phyloP scores from a whole-genome alignment of 1,139 yeast genomes.

The Taphrina flavorubra region DNA sequence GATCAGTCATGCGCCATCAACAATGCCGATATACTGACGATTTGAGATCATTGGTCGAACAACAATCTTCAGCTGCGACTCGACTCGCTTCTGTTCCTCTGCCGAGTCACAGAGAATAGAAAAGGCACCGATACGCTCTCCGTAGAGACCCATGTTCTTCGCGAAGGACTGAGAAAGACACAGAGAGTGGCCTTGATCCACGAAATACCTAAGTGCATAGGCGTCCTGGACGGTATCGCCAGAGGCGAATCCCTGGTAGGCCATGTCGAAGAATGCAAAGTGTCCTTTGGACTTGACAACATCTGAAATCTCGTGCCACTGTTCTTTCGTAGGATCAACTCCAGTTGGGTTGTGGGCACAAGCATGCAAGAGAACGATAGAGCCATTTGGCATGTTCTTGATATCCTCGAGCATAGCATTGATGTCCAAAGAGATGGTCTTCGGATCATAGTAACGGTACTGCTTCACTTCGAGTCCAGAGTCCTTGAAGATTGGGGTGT shows the following conservation, averaged over 20 bases:
- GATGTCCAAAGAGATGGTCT: slow-evolving; percentile 67
- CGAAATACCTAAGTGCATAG: slow-evolving; percentile 82
- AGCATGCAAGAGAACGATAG: slow-evolving; percentile 85
- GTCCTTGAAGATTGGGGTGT: slow-evolving; percentile 58
- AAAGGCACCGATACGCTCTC: slow-evolving; percentile 95
- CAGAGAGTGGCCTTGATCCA: slow-evolving; percentile 58
- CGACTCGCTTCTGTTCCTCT: slow-evolving; percentile 58
- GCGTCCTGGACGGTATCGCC: slow-evolving; percentile 87
- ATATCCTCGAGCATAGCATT: slow-evolving; percentile 72
- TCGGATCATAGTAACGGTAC: slow-evolving; percentile 72
- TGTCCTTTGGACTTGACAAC: slow-evolving; percentile 68
- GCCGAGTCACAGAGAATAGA: slow-evolving; percentile 59
- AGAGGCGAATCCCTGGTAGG: slow-evolving; percentile 96
- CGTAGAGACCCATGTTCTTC: slow-evolving; percentile 95
- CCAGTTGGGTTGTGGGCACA: slow-evolving; percentile 99
- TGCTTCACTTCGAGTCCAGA: slow-evolving; percentile 58
- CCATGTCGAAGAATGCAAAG: slow-evolving; percentile 89
- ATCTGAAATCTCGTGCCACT: slow-evolving; percentile 76
- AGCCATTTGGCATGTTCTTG: slow-evolving; percentile 72
- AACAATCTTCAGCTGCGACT: slow-evolving; percentile 77
- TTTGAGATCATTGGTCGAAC: slow-evolving; percentile 87
- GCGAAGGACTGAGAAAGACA: slow-evolving; percentile 93
- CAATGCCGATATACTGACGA: slow-evolving; percentile 55
- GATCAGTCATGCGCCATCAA: neutral
- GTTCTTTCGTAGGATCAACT: slow-evolving; percentile 83